Base-by-base conservation (phyloP, 1,284 basidiomycete species). In the Ustilago crameri region DNA sequence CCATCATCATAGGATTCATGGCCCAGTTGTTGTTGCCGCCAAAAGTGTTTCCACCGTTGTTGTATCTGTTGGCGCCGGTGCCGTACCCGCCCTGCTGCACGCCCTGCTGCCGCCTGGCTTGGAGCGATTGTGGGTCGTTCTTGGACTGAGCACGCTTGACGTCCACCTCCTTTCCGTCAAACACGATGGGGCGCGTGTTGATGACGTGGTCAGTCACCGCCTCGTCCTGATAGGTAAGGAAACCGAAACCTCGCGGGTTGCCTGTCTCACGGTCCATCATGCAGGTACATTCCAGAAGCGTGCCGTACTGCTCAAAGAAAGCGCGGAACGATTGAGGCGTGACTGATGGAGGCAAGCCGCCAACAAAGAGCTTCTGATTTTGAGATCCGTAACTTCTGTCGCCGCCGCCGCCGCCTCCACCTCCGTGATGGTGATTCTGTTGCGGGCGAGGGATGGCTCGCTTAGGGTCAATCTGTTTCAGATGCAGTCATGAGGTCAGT, bases 181-280 rank as follows among this genome's bases (percentile, higher is more conserved):
- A 78, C 24, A 80, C 70, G 42, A 84, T 70, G 35, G 83, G 84
- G 15, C 73, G 74, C 4, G 65, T 65, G 14, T 43, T 55, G 20
- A 85, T 58, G 12, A 82, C 76, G 27, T 89, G 89, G 63, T 93
- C 90, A 40, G 95, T 92, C 69, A 91, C 89, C 9, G 90, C 90
- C 72, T 95, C 92, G 80, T 94, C 91, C 30, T 86, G 87, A 77
- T 97, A 96, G 0, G 93, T 96, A 20, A 98, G 91, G 81, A 99
- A 99, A 0, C 96, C 96, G 78, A 98, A 99, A 5, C 96, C 96
- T 83, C 98, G 95, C 84, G 92, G 94, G 47, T 95, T 86, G 32
- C 92, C 92, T 17, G 93, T 97, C 84, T 98, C 93, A 51, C 94
- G 91, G 85, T 99, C 96, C 79, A 97, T 88, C 96, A 99, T 98